Percentiles rank a stretch among this genome's conserved stretches.
Conservation (phyloP, 345 rosid species). For the Linum usitatissimum region DNA sequence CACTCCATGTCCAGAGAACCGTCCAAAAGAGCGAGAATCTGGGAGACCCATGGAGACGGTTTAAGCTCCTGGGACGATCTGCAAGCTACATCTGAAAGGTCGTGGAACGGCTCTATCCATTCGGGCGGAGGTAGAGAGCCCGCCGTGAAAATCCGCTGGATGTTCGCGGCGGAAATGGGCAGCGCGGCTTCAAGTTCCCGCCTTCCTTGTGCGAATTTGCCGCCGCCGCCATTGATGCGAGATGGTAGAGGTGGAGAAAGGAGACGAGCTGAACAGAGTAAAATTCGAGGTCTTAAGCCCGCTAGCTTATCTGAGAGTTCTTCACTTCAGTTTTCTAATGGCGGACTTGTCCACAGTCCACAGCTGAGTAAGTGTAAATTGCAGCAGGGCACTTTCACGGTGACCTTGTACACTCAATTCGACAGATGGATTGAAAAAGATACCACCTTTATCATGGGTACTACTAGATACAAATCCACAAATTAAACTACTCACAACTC, state of each 20-base stretch:
- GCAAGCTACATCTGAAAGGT: constrained; percentile 54
- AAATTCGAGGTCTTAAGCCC: background rate
- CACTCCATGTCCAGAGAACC: constrained; percentile 61
- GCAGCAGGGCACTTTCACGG: no score
- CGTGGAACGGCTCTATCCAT: constrained; percentile 74
- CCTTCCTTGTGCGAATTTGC: constrained; percentile 3
- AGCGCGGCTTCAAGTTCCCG: constrained; percentile 13
- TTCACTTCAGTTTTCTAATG: background rate
- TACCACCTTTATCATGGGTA: no score
- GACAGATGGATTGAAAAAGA: no score
- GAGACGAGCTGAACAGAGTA: background rate
- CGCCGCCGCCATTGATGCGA: constrained; percentile 19
- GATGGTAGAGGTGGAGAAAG: constrained; percentile 5
- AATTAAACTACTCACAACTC: no score
- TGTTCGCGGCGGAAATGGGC: constrained; percentile 14
- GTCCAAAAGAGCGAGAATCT: constrained; percentile 48
- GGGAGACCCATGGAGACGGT: constrained; percentile 70
- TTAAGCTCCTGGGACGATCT: constrained; percentile 22
- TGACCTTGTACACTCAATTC: no score
- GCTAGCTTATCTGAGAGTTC: background rate
- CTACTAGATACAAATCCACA: no score
- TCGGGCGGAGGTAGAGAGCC: constrained; percentile 61
- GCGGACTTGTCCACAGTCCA: background rate
- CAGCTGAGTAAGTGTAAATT: no score
- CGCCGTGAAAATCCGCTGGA: constrained; percentile 29